Base-by-base conservation (phyloP, 2,329 filamentous ascomycete genomes). In the Ceratocystis eucalypticola region DNA sequence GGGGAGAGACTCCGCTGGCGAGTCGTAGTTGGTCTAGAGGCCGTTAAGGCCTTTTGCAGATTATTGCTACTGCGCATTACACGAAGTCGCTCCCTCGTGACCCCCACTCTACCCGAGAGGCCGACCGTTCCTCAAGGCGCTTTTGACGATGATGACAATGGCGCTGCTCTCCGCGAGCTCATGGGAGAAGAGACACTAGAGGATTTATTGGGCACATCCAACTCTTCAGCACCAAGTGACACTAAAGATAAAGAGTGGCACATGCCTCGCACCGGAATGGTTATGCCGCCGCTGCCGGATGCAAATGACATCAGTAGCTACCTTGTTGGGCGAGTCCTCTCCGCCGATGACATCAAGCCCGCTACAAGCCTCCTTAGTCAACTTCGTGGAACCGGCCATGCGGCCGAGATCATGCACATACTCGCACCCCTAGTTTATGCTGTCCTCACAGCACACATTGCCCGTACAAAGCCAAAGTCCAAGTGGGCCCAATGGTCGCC, bases 271-370 rank as follows among this genome's bases (percentile, higher is more conserved):
- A 99, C 94, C 0, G 91, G 91, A 45, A 82, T 96, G 71, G 88
- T 85, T 30, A 82, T 99, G 61, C 93, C 94, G 0, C 88, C 85
- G 61, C 80, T 99, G 17, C 94, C 94, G 0, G 86, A 88, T 66
- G 83, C 88, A 0, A 83, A 86, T 64, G 90, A 96, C 71, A 92
- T 96, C 68, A 90, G 89, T 63, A 85, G 84, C 57, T 99, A 96
- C 75, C 83, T 99, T 3, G 84, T 96, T 28, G 87, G 88, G 44
- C 92, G 95, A 70, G 93, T 97, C 12, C 81, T 99, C 61, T 96
- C 91, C 0, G 91, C 94, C 7, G 94, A 99, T 76, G 94, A 97
- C 74, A 94, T 99, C 78, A 96, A 96, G 75, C 89, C 93, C 0
- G 90, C 94, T 0, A 87, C 88, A 45, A 87, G 88, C 65, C 82